phyloP scores from a whole-genome alignment of 805 yeast genomes.

The Pichia ethanolica region DNA sequence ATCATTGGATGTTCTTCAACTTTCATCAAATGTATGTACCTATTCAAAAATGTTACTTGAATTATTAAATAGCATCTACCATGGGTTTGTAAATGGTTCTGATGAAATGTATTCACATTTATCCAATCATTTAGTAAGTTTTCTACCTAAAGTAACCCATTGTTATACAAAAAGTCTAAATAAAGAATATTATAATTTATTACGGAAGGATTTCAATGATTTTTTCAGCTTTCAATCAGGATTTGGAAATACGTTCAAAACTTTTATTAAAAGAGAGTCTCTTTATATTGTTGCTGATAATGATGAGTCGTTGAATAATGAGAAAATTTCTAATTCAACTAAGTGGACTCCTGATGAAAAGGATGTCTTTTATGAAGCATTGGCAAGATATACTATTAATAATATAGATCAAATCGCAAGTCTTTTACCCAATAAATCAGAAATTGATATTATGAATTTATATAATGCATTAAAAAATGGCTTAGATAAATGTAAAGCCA shows the following conservation, averaged over 20 bases:
- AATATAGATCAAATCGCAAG: conserved; percentile 34
- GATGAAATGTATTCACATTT: neutral
- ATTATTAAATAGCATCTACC: neutral
- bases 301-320: conserved; percentile 24
- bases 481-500: conserved; percentile 22
- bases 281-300: neutral
- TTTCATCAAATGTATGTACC: neutral
- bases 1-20: neutral
- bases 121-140: neutral
- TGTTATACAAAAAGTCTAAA: neutral
- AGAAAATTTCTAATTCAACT: conserved; percentile 6
- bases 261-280: neutral
- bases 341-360: conserved; percentile 45
- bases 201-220: conserved; percentile 2
- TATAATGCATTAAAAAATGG: conserved; percentile 32
- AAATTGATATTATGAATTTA: conserved; percentile 38
- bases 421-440: conserved; percentile 35
- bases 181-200: conserved; percentile 1
- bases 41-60: conserved; percentile 1
- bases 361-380: conserved; percentile 40
- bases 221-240: conserved; percentile 5
- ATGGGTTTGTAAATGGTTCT: conserved; percentile 1
- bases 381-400: conserved; percentile 44
- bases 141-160: neutral
- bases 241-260: neutral